Conservation (phyloP, 208 protist species). For the Wallacemonas sp. region DNA sequence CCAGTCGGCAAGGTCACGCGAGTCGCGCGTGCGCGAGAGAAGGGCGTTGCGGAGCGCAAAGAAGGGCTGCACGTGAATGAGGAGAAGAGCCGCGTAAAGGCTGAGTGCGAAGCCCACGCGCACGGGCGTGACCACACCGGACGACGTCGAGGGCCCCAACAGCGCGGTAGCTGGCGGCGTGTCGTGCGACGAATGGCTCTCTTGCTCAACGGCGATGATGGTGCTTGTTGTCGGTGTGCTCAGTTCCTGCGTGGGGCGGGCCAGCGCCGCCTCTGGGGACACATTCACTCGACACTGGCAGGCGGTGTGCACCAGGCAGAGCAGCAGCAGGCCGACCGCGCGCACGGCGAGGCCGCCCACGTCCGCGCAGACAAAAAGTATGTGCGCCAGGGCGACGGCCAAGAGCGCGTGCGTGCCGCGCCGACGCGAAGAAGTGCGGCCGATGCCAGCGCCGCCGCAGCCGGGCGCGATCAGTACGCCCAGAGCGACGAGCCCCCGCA, state of each 20-base stretch:
- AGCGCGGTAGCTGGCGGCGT: not conserved
- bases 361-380: not conserved
- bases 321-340: slow-evolving; percentile 18
- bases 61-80: slow-evolving; percentile 42
- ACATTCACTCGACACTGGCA: not conserved
- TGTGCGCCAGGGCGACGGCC: not conserved
- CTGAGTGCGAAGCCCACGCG: slow-evolving; percentile 3
- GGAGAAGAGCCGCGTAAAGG: slow-evolving; percentile 31
- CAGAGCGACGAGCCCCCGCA: not conserved
- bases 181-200: not conserved
- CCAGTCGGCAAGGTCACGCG: slow-evolving; percentile 14
- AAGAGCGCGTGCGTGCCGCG: not conserved
- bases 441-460: not conserved
- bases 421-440: not conserved
- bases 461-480: not conserved
- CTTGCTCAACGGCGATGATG: too few species aligned
- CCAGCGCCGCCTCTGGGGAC: not conserved
- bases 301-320: slow-evolving; percentile 16
- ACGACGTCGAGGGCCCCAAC: too few species aligned
- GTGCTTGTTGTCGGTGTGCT: too few species aligned
- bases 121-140: too few species aligned
- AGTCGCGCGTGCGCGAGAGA: slow-evolving; percentile 30
- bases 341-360: slow-evolving; percentile 12
- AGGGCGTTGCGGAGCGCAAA: slow-evolving; percentile 39
- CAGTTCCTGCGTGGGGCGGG: not conserved